Conservation (phyloP, 78 protist genomes). For the Speleostelium caveatum region DNA sequence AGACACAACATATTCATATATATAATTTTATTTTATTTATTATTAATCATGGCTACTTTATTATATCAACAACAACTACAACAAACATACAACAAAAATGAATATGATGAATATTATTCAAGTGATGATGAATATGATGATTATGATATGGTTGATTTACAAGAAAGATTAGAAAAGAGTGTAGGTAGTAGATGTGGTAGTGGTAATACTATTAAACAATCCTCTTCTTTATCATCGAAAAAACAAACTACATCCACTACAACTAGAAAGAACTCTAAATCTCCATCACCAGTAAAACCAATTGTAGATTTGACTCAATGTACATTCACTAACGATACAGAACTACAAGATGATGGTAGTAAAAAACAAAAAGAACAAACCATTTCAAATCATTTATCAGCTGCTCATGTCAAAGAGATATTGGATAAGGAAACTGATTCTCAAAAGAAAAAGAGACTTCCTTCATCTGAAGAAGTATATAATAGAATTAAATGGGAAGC, state of each 20-base stretch:
- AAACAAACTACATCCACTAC: not conserved
- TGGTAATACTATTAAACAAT: not conserved
- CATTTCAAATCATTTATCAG: not conserved
- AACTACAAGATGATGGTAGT: not conserved
- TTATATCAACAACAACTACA: not conserved
- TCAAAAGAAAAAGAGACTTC: slow-evolving; percentile 29
- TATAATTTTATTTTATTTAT: too few species aligned
- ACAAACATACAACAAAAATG: not conserved
- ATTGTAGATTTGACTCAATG: not conserved
- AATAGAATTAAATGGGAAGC: slow-evolving; percentile 52
- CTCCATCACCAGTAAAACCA: not conserved
- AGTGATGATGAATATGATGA: not conserved
- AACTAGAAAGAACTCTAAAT: not conserved
- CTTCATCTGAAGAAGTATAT: slow-evolving; percentile 52
- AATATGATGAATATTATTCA: not conserved
- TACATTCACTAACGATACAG: not conserved
- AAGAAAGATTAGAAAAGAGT: not conserved
- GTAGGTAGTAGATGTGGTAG: not conserved
- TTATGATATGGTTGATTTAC: not conserved
- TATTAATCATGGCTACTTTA: not conserved
- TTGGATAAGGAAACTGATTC: not conserved
- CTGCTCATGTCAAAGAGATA: not conserved
- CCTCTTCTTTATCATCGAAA: not conserved
- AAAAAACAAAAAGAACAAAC: not conserved
- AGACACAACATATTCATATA: too few species aligned